Evolutionary conservation across 23 red algal genomes (phyloP).

Genomic region (Agarophyton chilense): DNA sequence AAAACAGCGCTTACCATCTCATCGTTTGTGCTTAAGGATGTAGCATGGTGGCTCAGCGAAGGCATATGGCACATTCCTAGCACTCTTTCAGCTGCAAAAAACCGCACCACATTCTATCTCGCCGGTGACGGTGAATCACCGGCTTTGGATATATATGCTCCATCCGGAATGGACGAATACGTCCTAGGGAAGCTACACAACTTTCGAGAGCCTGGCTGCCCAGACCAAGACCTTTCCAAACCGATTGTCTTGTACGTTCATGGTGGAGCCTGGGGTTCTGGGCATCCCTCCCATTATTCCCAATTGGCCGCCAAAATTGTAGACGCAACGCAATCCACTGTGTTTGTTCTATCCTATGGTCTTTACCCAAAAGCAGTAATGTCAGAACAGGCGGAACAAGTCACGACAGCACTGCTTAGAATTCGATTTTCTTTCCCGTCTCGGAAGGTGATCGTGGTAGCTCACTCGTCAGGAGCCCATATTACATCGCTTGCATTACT

Average conservation of each 20-base stretch:
- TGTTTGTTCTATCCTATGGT: conserved; percentile 28
- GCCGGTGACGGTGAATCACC: not conserved
- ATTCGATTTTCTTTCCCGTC: conserved; percentile 11
- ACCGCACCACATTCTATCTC: not conserved
- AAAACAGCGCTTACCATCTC: not conserved
- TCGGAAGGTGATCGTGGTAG: conserved; percentile 19
- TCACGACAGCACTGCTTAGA: conserved; percentile 10
- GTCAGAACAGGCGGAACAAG: conserved; percentile 12
- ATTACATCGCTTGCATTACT: conserved; percentile 38
- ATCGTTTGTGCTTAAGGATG: conserved; percentile 25
- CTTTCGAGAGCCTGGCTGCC: not conserved
- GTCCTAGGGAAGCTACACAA: not conserved
- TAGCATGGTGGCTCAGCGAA: conserved; percentile 33
- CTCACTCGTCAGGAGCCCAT: conserved; percentile 61
- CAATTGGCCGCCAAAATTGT: conserved; percentile 23
- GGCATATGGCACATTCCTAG: conserved; percentile 21
- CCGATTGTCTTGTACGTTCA: conserved; percentile 47
- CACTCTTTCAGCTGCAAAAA: conserved; percentile 2
- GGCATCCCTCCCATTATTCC: conserved; percentile 36
- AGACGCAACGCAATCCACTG: conserved; percentile 6
- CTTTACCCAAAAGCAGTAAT: conserved; percentile 33
- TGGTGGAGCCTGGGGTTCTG: conserved; percentile 53
- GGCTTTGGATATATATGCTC: conserved; percentile 31
- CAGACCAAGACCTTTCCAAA: not conserved
- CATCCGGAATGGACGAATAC: not conserved